Evolutionary conservation across 2,329 filamentous ascomycete genomes (phyloP).

Genomic region (Monosporascus sp.): DNA sequence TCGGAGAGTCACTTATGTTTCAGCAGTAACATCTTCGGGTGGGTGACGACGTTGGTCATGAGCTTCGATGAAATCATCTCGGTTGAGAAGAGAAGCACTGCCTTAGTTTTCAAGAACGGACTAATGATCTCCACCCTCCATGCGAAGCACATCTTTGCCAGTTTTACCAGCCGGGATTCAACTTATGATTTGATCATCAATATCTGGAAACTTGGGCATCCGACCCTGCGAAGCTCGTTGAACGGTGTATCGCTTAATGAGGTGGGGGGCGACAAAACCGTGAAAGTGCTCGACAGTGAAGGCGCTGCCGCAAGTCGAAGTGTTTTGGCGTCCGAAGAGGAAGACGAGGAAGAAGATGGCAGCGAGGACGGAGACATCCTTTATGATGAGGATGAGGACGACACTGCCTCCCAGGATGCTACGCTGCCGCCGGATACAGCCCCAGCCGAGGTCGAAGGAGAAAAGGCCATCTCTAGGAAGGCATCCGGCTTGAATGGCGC

Average conservation of each 20-base stretch:
- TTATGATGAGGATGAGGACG: slow-evolving; percentile 75
- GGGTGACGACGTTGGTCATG: slow-evolving; percentile 96
- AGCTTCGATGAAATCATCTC: slow-evolving; percentile 97
- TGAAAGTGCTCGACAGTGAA: slow-evolving; percentile 62
- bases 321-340: slow-evolving; percentile 51
- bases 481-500: slow-evolving; percentile 52
- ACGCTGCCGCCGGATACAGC: slow-evolving; percentile 35
- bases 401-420: slow-evolving; percentile 48
- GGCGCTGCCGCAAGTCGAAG: slow-evolving; percentile 44
- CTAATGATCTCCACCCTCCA: slow-evolving; percentile 95
- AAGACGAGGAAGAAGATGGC: slow-evolving; percentile 37
- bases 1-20: slow-evolving; percentile 98
- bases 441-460: slow-evolving; percentile 48
- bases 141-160: slow-evolving; percentile 92
- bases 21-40: slow-evolving; percentile 97
- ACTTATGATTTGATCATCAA: slow-evolving; percentile 97
- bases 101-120: slow-evolving; percentile 92
- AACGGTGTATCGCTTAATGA: slow-evolving; percentile 83
- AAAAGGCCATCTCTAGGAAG: slow-evolving; percentile 65
- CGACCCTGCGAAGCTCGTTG: slow-evolving; percentile 81
- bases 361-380: slow-evolving; percentile 71
- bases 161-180: slow-evolving; percentile 87
- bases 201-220: slow-evolving; percentile 97
- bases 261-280: slow-evolving; percentile 83
- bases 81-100: slow-evolving; percentile 94